Evolutionary conservation across 2,329 filamentous ascomycete species (phyloP).

Genomic region (Colletotrichum chrysophilum): DNA sequence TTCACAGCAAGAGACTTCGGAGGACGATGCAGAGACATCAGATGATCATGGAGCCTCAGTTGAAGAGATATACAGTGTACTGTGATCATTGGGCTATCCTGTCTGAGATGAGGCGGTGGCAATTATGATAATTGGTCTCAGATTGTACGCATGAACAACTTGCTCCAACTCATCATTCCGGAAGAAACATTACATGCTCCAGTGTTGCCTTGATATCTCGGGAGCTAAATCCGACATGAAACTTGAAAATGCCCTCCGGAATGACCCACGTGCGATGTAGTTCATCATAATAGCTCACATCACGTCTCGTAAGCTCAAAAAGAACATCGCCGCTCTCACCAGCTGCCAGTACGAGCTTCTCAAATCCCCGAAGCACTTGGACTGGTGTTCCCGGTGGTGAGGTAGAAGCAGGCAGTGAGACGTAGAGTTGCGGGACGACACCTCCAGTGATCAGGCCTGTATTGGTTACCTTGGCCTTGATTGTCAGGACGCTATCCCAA

Average conservation of each 20-base stretch:
- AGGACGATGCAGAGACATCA: not conserved
- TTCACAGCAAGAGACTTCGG: not conserved
- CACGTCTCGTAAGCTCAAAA: constrained; percentile 62
- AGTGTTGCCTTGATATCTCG: not conserved
- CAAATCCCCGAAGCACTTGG: constrained; percentile 68
- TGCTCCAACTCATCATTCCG: not conserved
- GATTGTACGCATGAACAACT: too few relatives aligned
- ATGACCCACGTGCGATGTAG: constrained; percentile 64
- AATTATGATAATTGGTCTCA: not conserved
- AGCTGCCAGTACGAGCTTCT: constrained; percentile 60
- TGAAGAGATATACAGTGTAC: not conserved
- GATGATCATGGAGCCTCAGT: not conserved
- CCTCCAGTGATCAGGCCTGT: constrained; percentile 65
- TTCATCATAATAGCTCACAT: constrained; percentile 71
- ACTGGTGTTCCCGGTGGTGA: constrained; percentile 44
- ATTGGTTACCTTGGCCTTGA: constrained; percentile 69
- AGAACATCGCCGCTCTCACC: constrained; percentile 53
- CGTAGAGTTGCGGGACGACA: constrained; percentile 69
- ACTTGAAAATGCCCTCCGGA: constrained; percentile 46
- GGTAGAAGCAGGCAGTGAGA: constrained; percentile 40
- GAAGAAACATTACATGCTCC: not conserved
- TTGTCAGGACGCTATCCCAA: constrained; percentile 53
- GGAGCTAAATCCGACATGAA: constrained; percentile 40
- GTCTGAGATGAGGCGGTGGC: not conserved
- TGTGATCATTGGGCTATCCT: not conserved